A percentile compares a stretch with the other conserved stretches of the same genome.
Conservation (phyloP, 2,329 filamentous ascomycete species). For the Xenosphaeropsis pyriputrescens region DNA sequence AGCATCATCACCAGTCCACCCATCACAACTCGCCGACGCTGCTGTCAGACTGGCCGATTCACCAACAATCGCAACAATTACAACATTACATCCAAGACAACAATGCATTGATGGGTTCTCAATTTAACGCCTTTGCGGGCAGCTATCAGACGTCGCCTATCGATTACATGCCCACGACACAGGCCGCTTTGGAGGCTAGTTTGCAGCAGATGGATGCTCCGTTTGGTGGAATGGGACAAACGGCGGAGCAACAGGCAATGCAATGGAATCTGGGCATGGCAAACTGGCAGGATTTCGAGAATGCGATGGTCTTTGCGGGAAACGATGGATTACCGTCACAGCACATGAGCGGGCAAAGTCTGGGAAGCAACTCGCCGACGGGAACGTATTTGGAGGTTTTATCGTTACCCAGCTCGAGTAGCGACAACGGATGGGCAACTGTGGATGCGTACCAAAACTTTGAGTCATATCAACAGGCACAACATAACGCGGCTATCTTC, state of each 20-base stretch:
- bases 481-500: slow-evolving; percentile 51
- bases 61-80: slow-evolving; percentile 17
- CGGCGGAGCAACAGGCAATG: slow-evolving; percentile 40
- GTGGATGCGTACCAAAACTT: slow-evolving; percentile 64
- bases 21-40: slow-evolving; percentile 32
- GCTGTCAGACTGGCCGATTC: slow-evolving; percentile 46
- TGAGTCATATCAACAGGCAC: slow-evolving; percentile 48
- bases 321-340: slow-evolving; percentile 27
- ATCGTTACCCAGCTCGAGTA: slow-evolving; percentile 65
- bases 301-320: slow-evolving; percentile 41
- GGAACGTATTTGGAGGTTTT: slow-evolving; percentile 75
- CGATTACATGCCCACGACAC: slow-evolving; percentile 33
- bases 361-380: slow-evolving; percentile 54
- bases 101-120: slow-evolving; percentile 17
- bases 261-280: slow-evolving; percentile 52
- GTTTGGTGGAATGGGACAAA: slow-evolving; percentile 40
- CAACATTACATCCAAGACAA: slow-evolving; percentile 18
- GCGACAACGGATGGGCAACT: slow-evolving; percentile 76
- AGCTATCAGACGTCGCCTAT: slow-evolving; percentile 17
- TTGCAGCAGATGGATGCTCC: slow-evolving; percentile 45
- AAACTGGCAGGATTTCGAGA: slow-evolving; percentile 69
- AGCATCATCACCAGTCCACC: slow-evolving; percentile 21
- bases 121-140: slow-evolving; percentile 15
- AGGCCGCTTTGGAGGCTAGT: slow-evolving; percentile 44
- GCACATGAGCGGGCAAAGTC: slow-evolving; percentile 28